Evolutionary conservation across 345 rosid genomes (phyloP).

Genomic region (Citrus inodora): DNA sequence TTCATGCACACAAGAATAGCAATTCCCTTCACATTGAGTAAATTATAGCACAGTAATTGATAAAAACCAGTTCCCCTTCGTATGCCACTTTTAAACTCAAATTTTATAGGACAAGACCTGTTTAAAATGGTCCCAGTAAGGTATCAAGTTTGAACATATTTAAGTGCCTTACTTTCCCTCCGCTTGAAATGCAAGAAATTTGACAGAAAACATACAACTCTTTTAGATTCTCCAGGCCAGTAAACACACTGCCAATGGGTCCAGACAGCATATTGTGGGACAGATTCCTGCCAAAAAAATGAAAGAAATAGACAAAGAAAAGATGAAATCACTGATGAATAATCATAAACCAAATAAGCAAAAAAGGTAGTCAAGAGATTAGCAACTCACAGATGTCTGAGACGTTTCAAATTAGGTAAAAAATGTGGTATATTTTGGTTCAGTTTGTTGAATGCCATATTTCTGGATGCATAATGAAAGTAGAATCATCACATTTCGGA

Average conservation of each 20-base stretch:
- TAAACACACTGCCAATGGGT: slow-evolving; percentile 82
- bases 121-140: neutral
- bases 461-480: slow-evolving; percentile 38
- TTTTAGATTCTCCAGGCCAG: slow-evolving; percentile 54
- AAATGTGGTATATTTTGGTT: slow-evolving; percentile 63
- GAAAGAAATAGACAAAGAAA: neutral
- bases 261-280: slow-evolving; percentile 79
- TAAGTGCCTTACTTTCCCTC: neutral
- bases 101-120: neutral
- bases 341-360: neutral
- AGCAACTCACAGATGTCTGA: slow-evolving; percentile 62
- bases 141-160: neutral
- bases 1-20: neutral
- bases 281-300: slow-evolving; percentile 56
- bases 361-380: slow-evolving; percentile 2
- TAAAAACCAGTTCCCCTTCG: neutral
- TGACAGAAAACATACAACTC: slow-evolving; percentile 56
- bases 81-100: neutral
- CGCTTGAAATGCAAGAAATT: neutral
- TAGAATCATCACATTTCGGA: neutral
- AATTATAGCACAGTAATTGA: neutral
- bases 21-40: neutral
- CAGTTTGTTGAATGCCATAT: slow-evolving; percentile 73
- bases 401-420: slow-evolving; percentile 49
- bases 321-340: slow-evolving; percentile 4